Percentiles rank a stretch among this genome's conserved stretches.
Conservation (phyloP, 371 early-diverging fungal genomes). For the Batrachochytrium dendrobatidis region DNA sequence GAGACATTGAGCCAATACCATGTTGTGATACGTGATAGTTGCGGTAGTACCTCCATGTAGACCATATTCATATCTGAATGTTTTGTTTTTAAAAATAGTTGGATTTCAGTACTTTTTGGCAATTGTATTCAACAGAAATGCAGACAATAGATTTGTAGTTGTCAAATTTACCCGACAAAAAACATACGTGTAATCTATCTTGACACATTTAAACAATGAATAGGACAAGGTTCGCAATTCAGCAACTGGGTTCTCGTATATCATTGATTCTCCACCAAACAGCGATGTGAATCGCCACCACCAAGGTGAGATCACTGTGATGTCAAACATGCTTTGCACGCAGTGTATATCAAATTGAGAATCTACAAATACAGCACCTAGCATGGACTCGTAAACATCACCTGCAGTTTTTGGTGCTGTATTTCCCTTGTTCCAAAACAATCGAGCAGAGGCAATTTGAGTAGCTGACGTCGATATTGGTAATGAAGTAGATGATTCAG, state of each 20-base stretch:
- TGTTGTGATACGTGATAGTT: too few species aligned
- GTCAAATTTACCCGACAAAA: too few species aligned
- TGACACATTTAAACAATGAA: background rate
- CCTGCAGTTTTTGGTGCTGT: conserved; percentile 77
- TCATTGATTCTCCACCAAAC: background rate
- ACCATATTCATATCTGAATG: too few species aligned
- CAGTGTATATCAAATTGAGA: conserved; percentile 17
- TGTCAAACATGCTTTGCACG: conserved; percentile 18
- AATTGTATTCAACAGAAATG: too few species aligned
- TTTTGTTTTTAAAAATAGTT: too few species aligned
- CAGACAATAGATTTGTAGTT: too few species aligned
- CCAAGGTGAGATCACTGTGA: conserved; percentile 25
- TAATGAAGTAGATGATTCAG: too few species aligned
- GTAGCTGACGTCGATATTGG: too few species aligned
- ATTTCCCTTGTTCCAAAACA: conserved; percentile 28
- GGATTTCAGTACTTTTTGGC: too few species aligned
- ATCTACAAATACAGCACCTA: conserved; percentile 88
- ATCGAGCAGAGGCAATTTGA: too few species aligned
- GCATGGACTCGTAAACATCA: conserved; percentile 79
- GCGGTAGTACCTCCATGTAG: too few species aligned
- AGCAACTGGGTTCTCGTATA: background rate
- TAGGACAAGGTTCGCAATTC: background rate
- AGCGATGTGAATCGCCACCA: conserved; percentile 9
- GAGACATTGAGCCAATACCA: background rate
- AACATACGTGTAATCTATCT: background rate